Evolutionary conservation across 2,329 filamentous ascomycete species (phyloP).

Genomic region (Pseudonectria buxi): DNA sequence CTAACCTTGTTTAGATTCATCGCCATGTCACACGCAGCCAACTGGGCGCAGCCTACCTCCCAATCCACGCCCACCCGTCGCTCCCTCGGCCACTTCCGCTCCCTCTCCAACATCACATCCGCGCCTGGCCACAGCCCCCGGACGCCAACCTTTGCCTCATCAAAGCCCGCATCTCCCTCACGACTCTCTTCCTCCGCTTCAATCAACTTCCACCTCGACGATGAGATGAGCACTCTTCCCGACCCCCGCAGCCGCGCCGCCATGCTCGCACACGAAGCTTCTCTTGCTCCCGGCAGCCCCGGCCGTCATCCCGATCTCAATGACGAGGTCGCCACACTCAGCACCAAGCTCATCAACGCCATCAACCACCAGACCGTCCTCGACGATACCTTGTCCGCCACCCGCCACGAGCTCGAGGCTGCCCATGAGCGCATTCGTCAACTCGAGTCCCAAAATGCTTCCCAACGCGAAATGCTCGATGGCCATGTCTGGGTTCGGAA

Average conservation of each 20-base stretch:
- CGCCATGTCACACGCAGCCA: constrained; percentile 36
- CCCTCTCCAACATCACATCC: constrained; percentile 45
- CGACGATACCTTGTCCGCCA: constrained; percentile 78
- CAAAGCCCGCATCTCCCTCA: constrained; percentile 33
- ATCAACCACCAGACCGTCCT: constrained; percentile 94
- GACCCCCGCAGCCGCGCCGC: constrained; percentile 52
- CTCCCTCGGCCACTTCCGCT: constrained; percentile 44
- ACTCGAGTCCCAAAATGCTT: constrained; percentile 59
- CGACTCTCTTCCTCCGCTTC: constrained; percentile 31
- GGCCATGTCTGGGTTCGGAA: constrained; percentile 71
- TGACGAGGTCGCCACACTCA: constrained; percentile 79
- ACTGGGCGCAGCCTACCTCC: constrained; percentile 42
- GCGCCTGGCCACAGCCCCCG: constrained; percentile 33
- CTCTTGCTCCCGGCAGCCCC: constrained; percentile 20
- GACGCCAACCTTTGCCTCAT: constrained; percentile 32
- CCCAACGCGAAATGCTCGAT: constrained; percentile 64
- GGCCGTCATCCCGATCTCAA: constrained; percentile 49
- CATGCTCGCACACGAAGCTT: constrained; percentile 36
- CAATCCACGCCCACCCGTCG: constrained; percentile 20
- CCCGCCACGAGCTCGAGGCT: constrained; percentile 74
- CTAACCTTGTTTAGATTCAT: constrained; percentile 39
- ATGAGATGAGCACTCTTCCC: constrained; percentile 63
- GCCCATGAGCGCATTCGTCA: constrained; percentile 60
- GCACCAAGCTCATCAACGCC: constrained; percentile 92
- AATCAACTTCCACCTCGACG: constrained; percentile 41